These are phyloP conservation scores for Nicotiana benthamiana DNA, from an alignment of 257 asterid species.

Conservation along the genomic window DNA sequence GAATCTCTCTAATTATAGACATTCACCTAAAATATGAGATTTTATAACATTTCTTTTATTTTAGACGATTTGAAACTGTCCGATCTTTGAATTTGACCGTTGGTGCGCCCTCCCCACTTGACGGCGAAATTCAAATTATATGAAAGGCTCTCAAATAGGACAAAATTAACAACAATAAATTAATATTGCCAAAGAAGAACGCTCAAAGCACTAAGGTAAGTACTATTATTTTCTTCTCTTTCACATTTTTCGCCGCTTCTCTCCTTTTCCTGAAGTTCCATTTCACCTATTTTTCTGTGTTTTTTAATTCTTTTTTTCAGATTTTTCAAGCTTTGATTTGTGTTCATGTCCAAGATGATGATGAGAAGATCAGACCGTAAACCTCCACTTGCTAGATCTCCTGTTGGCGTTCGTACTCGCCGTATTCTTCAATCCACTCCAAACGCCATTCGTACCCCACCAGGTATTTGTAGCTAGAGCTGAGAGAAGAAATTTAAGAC, in stretches of 20 bases:
- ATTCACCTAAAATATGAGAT: too few species aligned
- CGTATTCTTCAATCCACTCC: constrained; percentile 48
- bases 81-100: constrained; percentile 12
- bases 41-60: neutral
- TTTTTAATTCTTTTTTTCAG: neutral
- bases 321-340: neutral
- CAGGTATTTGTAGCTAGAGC: constrained; percentile 33
- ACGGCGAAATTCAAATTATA: neutral
- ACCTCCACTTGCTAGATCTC: constrained; percentile 92
- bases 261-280: neutral
- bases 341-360: constrained; percentile 25
- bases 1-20: too few species aligned
- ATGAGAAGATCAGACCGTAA: constrained; percentile 62
- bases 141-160: neutral
- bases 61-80: neutral
- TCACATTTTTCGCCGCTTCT: neutral
- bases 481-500: neutral
- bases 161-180: neutral
- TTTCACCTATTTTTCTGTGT: neutral
- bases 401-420: constrained; percentile 60
- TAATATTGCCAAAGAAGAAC: neutral
- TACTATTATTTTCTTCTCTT: neutral
- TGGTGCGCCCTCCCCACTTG: neutral
- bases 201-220: neutral
- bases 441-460: constrained; percentile 33